A percentile compares a stretch with the other conserved stretches of the same genome.
These are phyloP conservation scores for Ustilago nuda DNA, from an alignment of 1,284 basidiomycete species.

Conservation along the genomic window DNA sequence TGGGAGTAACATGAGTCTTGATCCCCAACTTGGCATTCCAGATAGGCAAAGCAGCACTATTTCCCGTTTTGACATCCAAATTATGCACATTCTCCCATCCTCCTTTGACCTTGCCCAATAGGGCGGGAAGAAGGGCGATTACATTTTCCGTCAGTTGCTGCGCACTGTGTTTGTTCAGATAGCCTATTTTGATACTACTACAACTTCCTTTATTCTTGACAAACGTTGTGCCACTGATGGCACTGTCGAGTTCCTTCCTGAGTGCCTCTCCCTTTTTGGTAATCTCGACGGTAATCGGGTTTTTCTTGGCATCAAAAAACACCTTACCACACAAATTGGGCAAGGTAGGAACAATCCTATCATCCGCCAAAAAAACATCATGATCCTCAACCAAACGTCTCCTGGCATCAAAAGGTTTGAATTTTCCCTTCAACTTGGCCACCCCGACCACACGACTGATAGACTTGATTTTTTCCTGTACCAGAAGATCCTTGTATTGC, in stretches of 20 bases:
- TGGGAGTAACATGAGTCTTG: slow-evolving; percentile 27
- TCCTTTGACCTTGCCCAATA: slow-evolving; percentile 77
- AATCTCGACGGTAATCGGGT: slow-evolving; percentile 90
- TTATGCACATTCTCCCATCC: slow-evolving; percentile 93
- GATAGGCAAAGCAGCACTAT: slow-evolving; percentile 85
- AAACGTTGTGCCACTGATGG: slow-evolving; percentile 92
- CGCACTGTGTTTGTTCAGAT: slow-evolving; percentile 77
- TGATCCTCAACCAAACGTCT: slow-evolving; percentile 87
- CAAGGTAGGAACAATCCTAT: slow-evolving; percentile 85
- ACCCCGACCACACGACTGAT: slow-evolving; percentile 92
- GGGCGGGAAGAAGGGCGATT: slow-evolving; percentile 80
- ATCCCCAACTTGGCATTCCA: slow-evolving; percentile 82
- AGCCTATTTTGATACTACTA: slow-evolving; percentile 81
- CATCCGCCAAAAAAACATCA: slow-evolving; percentile 91
- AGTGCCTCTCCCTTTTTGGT: slow-evolving; percentile 78
- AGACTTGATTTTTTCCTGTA: slow-evolving; percentile 82
- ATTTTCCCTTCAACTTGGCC: slow-evolving; percentile 69
- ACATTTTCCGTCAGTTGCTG: slow-evolving; percentile 84
- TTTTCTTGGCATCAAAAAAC: slow-evolving; percentile 95
- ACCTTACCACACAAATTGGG: slow-evolving; percentile 87
- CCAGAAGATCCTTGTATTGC: slow-evolving; percentile 92
- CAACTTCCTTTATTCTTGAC: slow-evolving; percentile 73
- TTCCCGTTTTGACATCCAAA: slow-evolving; percentile 89
- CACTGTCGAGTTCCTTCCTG: slow-evolving; percentile 87
- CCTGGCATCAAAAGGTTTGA: slow-evolving; percentile 82